Conservation (phyloP, 2,329 filamentous ascomycete species). For the Lecanicillium sp. region DNA sequence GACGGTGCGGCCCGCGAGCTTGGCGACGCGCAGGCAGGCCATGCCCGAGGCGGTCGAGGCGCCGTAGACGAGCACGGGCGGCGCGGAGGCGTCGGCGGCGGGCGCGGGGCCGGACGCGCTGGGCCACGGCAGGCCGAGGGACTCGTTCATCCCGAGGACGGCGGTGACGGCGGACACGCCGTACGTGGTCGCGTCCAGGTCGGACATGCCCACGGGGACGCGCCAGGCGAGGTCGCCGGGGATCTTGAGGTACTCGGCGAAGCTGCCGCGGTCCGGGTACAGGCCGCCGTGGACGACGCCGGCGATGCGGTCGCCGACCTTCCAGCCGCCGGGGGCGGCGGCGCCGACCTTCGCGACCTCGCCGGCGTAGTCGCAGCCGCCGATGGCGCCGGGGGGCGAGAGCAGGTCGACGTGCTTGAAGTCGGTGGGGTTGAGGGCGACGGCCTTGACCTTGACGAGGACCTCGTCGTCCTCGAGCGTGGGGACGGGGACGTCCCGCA, state of each 20-base stretch:
- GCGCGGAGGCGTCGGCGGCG: slow-evolving; percentile 16
- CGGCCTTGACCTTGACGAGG: slow-evolving; percentile 24
- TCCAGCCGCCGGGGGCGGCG: slow-evolving; percentile 14
- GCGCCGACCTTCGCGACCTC: slow-evolving; percentile 27
- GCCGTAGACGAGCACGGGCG: slow-evolving; percentile 39
- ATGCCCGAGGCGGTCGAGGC: slow-evolving; percentile 42
- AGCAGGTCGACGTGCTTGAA: slow-evolving; percentile 24
- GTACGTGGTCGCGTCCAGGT: slow-evolving; percentile 25
- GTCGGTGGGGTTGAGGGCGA: slow-evolving; percentile 29
- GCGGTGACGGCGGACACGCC: slow-evolving; percentile 23
- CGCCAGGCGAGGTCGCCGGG: slow-evolving; percentile 22
- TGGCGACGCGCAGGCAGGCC: slow-evolving; percentile 39
- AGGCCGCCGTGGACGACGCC: slow-evolving; percentile 22
- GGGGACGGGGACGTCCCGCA: slow-evolving; percentile 12
- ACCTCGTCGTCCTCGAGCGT: slow-evolving; percentile 19
- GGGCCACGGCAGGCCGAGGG: slow-evolving; percentile 19
- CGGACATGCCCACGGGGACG: slow-evolving; percentile 18
- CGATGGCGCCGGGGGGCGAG: slow-evolving; percentile 23
- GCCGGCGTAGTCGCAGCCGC: slow-evolving; percentile 29
- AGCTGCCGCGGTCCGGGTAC: slow-evolving; percentile 22
- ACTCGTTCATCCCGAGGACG: slow-evolving; percentile 20
- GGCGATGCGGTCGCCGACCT: slow-evolving; percentile 20
- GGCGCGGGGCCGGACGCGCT: neutral
- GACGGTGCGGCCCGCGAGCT: slow-evolving; percentile 38
- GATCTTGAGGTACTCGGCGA: slow-evolving; percentile 22